Evolutionary conservation across 2,329 filamentous ascomycete species (phyloP), one percentile per base, ranked within the genome.

Genomic region (Fusarium sp.): DNA sequence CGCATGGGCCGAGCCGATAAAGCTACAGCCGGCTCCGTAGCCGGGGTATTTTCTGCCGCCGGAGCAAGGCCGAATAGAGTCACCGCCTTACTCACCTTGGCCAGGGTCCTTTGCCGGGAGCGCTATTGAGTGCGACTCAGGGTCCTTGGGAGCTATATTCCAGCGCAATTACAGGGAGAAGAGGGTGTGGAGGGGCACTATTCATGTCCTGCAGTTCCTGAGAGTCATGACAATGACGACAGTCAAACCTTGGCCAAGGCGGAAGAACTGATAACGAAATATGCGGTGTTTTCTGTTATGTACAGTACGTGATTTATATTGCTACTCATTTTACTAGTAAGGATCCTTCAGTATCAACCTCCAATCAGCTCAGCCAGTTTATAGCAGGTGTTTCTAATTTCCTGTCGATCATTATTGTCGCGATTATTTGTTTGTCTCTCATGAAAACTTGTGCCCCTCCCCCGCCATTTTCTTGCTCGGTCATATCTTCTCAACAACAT

Each of bases 381-480:
- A 56, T 49, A 65, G 54, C 70, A 69, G 72, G 69, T 61, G 56
- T 59, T 60, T 73, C 58, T 61, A 35, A 47, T 66, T 69, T 75
- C 60, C 43, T 74, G 73, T 64, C 63, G 57, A 60, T 63, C 71
- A 60, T 46, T 53, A 23, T 64, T 67, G 61, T 69, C 60, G 47
- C 47, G 64, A 71, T 47, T 58, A 11, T 64, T 60, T 46, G 68
- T 67, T 46, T 59, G 33, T 66, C 57, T 52, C 69, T 76, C 69
- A 72, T 75, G 70, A 70, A 76, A 74, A 69, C 60, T 56, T 71
- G 64, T 64, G 72, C 75, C 75, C 75, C 75, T 77, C 75, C 75
- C 75, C 75, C 75, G 64, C 75, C 75, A 73, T 76, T 72, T 72
- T 62, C 37, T 72, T 57, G 33, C 54, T 65, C 50, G 50, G 40